Evolutionary conservation across 305 asterid genomes (phyloP), one percentile per base, ranked within the genome.

Genomic region (Lippia alba): DNA sequence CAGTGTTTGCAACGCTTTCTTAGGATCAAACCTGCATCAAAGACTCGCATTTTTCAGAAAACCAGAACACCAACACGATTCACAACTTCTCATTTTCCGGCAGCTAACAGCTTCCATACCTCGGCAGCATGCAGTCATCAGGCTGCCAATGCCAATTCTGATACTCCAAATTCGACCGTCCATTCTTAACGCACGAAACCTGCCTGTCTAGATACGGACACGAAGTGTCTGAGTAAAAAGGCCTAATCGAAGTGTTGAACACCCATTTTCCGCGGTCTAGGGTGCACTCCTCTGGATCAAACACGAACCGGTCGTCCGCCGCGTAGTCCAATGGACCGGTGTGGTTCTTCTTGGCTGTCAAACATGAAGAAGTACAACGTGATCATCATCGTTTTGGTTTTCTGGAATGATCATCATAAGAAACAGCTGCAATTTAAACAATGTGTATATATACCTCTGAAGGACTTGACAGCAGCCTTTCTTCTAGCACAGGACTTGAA

Each of bases 201-300:
- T 94, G 99, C 75, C 87, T 86, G 45, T 91, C 99, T 55, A 91
- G 53, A 77, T 91, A 94, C 0, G 96, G 94, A 56, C 99, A 94
- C 0, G 84, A 76, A 69, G 72, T 76, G 72, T 91, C 97, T 2
- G 96, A 71, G 44, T 91, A 91, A 63, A 83, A 50, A 19, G 99
- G 99, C 78, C 83, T 79, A 14, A 85, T 75, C 5, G 96, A 79
- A 36, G 82, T 70, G 64, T 94, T 86, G 57, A 81, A 91, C 65
- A 91, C 91, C 97, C 99, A 94, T 80, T 88, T 89, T 34, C 99
- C 99, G 6, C 79, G 81, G 20, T 50, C 75, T 16, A 86, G 80
- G 50, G 75, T 79, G 79, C 99, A 88, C 67, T 90, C 94, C 48
- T 90, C 86, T 1, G 96, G 91, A 76, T 88, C 91, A 65, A 90